A percentile compares a stretch with the other conserved stretches of the same genome.
Evolutionary conservation across 371 early-diverging fungal species (phyloP).

Genomic region (Syncephalastrum racemosum): DNA sequence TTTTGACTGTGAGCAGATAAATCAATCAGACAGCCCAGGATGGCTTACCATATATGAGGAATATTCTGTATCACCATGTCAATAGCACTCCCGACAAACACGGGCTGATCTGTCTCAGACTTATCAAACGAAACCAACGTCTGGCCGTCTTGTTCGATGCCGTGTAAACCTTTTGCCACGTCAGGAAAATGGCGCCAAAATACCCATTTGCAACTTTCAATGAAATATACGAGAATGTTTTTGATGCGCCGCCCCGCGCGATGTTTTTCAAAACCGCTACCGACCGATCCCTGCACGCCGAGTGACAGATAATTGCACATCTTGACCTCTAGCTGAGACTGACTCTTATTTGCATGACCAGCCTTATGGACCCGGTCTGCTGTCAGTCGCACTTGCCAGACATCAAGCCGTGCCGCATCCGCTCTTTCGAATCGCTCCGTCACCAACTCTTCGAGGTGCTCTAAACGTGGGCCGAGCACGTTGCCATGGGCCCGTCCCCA

Average conservation of each 20-base stretch:
- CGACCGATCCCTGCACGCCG: constrained; percentile 67
- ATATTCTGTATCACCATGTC: constrained; percentile 49
- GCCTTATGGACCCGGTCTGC: constrained; percentile 46
- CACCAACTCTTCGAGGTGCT: constrained; percentile 42
- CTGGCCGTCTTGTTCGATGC: constrained; percentile 24
- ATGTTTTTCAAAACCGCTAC: constrained; percentile 61
- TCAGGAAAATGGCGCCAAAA: constrained; percentile 55
- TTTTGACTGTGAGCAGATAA: background rate
- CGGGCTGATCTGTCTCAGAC: background rate
- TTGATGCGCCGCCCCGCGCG: constrained; percentile 50
- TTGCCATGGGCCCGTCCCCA: constrained; percentile 63
- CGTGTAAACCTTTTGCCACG: constrained; percentile 49
- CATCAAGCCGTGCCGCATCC: constrained; percentile 57
- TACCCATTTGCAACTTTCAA: constrained; percentile 60
- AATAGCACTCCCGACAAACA: constrained; percentile 14
- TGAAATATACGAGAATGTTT: constrained; percentile 56
- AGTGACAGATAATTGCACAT: constrained; percentile 63
- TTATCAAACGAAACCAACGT: constrained; percentile 12
- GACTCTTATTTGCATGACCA: constrained; percentile 33
- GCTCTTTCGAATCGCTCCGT: constrained; percentile 53
- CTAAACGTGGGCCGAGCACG: constrained; percentile 45
- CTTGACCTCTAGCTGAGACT: constrained; percentile 28
- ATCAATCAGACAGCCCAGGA: background rate
- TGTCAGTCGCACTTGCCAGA: constrained; percentile 56
- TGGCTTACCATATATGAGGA: constrained; percentile 39